Conservation (phyloP, 2,329 filamentous ascomycete genomes). For the Colletotrichum sp. region DNA sequence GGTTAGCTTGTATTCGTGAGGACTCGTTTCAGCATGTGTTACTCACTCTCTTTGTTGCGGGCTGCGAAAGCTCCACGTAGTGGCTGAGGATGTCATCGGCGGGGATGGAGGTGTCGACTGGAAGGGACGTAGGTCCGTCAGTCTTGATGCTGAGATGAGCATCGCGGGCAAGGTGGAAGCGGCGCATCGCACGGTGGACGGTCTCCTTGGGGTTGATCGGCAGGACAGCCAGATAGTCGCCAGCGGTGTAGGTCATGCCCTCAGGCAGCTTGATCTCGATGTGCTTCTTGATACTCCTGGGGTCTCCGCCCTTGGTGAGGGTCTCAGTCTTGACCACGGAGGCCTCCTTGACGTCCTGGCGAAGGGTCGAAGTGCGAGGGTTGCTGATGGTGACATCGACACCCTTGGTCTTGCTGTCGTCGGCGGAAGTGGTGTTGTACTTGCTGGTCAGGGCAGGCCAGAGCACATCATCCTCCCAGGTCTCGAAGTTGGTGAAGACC, state of each 20-base stretch:
- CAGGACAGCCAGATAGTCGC: constrained; percentile 78
- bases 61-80: constrained; percentile 76
- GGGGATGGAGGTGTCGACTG: constrained; percentile 60
- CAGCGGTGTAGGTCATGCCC: constrained; percentile 69
- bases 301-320: constrained; percentile 48
- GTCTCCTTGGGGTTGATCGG: constrained; percentile 71
- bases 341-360: constrained; percentile 65
- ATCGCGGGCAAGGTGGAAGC: constrained; percentile 75
- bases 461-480: constrained; percentile 65
- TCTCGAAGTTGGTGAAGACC: constrained; percentile 71
- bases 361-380: constrained; percentile 60
- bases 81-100: constrained; percentile 68
- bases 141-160: constrained; percentile 65
- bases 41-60: constrained; percentile 68
- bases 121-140: constrained; percentile 56
- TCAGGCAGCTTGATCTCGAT: constrained; percentile 73
- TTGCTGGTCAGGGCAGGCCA: constrained; percentile 55
- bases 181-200: constrained; percentile 67
- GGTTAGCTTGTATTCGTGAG: constrained; percentile 17
- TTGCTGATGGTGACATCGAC: constrained; percentile 56
- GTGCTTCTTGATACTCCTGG: constrained; percentile 61
- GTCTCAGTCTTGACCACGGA: constrained; percentile 56
- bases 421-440: constrained; percentile 46
- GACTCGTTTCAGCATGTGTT: constrained; percentile 22
- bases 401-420: constrained; percentile 23